A percentile compares a stretch with the other conserved stretches of the same genome.
phyloP scores from a whole-genome alignment of 164 flowering plant genomes.

The Chloranthus sessilifolius region DNA sequence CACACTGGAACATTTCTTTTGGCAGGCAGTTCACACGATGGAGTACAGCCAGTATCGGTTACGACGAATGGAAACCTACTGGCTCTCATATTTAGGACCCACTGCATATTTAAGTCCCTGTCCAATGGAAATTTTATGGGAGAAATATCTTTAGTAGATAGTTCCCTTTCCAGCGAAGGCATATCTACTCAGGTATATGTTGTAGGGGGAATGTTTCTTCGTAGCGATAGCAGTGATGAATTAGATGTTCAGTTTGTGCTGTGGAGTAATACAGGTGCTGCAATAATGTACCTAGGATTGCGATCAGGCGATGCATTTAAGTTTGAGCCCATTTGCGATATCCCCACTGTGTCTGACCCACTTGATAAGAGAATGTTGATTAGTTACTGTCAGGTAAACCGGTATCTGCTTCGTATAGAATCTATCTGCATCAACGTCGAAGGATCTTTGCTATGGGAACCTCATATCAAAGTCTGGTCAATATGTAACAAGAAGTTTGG shows the following conservation, averaged over 20 bases:
- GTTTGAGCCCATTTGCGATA: conserved; percentile 34
- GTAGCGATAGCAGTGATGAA: conserved; percentile 9
- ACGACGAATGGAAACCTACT: conserved; percentile 46
- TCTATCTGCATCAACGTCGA: conserved; percentile 41
- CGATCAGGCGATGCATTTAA: conserved; percentile 31
- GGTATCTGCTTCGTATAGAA: conserved; percentile 55
- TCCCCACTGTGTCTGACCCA: conserved; percentile 45
- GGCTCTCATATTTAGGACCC: conserved; percentile 42
- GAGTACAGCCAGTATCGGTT: conserved; percentile 38
- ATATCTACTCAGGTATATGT: conserved; percentile 26
- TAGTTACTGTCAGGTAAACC: conserved; percentile 34
- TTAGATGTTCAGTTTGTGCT: conserved; percentile 28
- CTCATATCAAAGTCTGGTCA: conserved; percentile 62
- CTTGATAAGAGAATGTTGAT: conserved; percentile 27
- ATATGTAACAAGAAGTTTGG: not conserved
- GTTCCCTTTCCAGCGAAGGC: conserved; percentile 28
- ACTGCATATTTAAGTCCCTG: conserved; percentile 57
- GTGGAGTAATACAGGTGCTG: conserved; percentile 70
- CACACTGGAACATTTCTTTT: conserved; percentile 20
- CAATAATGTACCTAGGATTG: conserved; percentile 45
- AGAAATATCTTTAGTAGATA: conserved; percentile 46
- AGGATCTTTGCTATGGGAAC: conserved; percentile 52
- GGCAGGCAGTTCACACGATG: conserved; percentile 23
- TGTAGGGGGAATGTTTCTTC: conserved; percentile 59
- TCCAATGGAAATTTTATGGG: conserved; percentile 39